These are phyloP conservation scores for Sarcodon aspratus DNA, from an alignment of 768 basidiomycete species.

Conservation along the genomic window DNA sequence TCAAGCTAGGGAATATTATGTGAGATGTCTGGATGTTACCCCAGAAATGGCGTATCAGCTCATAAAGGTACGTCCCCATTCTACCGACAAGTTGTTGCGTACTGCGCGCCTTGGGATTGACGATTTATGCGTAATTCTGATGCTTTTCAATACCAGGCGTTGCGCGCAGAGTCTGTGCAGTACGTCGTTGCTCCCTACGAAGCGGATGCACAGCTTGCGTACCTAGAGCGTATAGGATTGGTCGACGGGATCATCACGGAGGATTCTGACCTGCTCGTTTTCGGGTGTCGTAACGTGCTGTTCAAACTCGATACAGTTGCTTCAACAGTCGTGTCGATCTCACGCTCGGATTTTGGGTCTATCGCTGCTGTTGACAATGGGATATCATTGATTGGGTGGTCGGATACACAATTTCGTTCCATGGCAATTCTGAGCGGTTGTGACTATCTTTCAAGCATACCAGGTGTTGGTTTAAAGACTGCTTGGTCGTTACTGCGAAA, in stretches of 20 bases:
- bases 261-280: slow-evolving; percentile 95
- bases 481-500: slow-evolving; percentile 75
- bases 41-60: slow-evolving; percentile 96
- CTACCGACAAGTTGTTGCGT: background rate
- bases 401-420: slow-evolving; percentile 78
- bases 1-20: slow-evolving; percentile 80
- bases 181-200: slow-evolving; percentile 98
- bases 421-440: slow-evolving; percentile 94
- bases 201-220: slow-evolving; percentile 94
- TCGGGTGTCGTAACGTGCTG: slow-evolving; percentile 88
- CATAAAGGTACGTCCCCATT: slow-evolving; percentile 64
- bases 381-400: slow-evolving; percentile 82
- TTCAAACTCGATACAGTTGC: slow-evolving; percentile 79
- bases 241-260: slow-evolving; percentile 94
- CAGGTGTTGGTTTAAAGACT: slow-evolving; percentile 89
- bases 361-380: slow-evolving; percentile 38
- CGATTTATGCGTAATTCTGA: slow-evolving; percentile 3
- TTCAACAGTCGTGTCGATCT: slow-evolving; percentile 54
- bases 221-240: slow-evolving; percentile 70
- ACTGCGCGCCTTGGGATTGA: slow-evolving; percentile 2
- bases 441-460: slow-evolving; percentile 86
- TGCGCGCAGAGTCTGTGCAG: slow-evolving; percentile 66
- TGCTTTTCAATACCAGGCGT: slow-evolving; percentile 41
- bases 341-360: slow-evolving; percentile 54
- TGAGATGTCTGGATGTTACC: slow-evolving; percentile 90